Percentiles rank a stretch among this genome's conserved stretches.
Evolutionary conservation across 2,329 filamentous ascomycete species (phyloP).

Genomic region (Leptoxyphium fumago): DNA sequence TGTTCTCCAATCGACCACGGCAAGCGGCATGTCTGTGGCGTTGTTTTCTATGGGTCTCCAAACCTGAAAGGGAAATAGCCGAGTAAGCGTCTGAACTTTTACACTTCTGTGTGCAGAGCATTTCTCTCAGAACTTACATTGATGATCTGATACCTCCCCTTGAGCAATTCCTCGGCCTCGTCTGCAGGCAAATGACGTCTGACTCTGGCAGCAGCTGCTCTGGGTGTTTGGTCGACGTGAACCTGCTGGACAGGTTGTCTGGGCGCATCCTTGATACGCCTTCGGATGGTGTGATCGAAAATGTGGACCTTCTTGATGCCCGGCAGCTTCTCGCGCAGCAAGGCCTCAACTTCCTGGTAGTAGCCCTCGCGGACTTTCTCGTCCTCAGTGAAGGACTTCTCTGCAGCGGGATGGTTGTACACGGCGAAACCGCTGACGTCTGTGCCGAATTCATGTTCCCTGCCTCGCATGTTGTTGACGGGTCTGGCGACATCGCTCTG

Average conservation of each 20-base stretch:
- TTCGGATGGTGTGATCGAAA: slow-evolving; percentile 59
- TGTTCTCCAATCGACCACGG: slow-evolving; percentile 50
- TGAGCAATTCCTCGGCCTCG: slow-evolving; percentile 43
- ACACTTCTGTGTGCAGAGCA: too few species aligned
- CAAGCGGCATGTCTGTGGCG: slow-evolving; percentile 52
- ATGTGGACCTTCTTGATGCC: slow-evolving; percentile 48
- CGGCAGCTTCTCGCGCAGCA: slow-evolving; percentile 38
- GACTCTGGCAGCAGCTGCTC: slow-evolving; percentile 46
- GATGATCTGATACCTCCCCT: slow-evolving; percentile 49
- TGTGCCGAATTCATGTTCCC: slow-evolving; percentile 36
- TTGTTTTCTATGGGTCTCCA: slow-evolving; percentile 53
- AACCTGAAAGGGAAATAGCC: slow-evolving; percentile 15
- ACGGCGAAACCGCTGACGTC: slow-evolving; percentile 47
- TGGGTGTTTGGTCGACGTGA: slow-evolving; percentile 57
- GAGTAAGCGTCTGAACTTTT: too few species aligned
- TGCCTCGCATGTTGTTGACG: slow-evolving; percentile 42
- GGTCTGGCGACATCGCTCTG: slow-evolving; percentile 30
- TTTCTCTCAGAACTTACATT: slow-evolving; percentile 28
- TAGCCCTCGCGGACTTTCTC: slow-evolving; percentile 40
- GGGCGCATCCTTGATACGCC: slow-evolving; percentile 37
- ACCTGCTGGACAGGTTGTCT: slow-evolving; percentile 54
- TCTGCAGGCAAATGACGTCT: slow-evolving; percentile 42
- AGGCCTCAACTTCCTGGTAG: slow-evolving; percentile 45
- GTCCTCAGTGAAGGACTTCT: slow-evolving; percentile 43
- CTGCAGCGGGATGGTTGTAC: slow-evolving; percentile 35